phyloP scores from a whole-genome alignment of 1,284 basidiomycete genomes.

The Porodaedalea pini region DNA sequence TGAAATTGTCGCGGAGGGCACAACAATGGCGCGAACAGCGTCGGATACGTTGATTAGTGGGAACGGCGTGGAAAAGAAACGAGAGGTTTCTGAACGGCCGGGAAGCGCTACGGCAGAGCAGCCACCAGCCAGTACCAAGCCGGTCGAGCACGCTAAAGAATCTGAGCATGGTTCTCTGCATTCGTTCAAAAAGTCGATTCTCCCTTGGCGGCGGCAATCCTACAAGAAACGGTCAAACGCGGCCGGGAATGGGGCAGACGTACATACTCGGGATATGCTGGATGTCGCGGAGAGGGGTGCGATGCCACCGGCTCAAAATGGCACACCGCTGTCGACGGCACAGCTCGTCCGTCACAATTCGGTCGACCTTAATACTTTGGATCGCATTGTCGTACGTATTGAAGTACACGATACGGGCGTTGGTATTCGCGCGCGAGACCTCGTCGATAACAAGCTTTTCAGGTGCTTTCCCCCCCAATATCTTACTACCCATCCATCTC shows the following conservation, averaged over 20 bases:
- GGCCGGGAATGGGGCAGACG: neutral
- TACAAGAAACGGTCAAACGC: neutral
- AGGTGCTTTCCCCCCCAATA: conserved; percentile 29
- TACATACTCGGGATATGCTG: neutral
- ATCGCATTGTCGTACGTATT: conserved; percentile 72
- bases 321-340: conserved; percentile 41
- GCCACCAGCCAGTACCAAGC: neutral
- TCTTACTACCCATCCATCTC: too few species aligned
- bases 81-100: neutral
- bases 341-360: conserved; percentile 50
- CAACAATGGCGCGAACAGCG: neutral
- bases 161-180: neutral
- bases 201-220: neutral
- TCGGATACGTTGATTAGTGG: neutral
- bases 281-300: conserved; percentile 18
- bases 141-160: neutral
- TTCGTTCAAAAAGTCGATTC: neutral
- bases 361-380: conserved; percentile 36
- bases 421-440: conserved; percentile 70
- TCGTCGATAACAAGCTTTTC: conserved; percentile 70
- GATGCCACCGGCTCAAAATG: neutral
- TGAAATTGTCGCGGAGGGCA: neutral
- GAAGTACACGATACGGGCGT: conserved; percentile 80
- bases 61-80: neutral
- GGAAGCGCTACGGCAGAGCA: neutral